These are phyloP conservation scores for Stephania japonica DNA, from an alignment of 164 flowering plant genomes.

Conservation along the genomic window DNA sequence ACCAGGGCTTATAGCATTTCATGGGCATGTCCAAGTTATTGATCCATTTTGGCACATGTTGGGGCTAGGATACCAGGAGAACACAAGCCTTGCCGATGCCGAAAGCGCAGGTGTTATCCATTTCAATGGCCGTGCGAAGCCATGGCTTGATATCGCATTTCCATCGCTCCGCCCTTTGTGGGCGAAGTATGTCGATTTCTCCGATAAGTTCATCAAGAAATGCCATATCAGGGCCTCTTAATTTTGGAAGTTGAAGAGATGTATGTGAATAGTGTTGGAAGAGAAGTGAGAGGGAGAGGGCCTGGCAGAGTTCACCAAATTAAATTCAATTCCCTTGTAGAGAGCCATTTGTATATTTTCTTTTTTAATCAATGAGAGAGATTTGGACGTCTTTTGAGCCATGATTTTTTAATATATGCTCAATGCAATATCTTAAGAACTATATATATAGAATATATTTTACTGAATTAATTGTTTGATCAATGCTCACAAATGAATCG, in stretches of 20 bases:
- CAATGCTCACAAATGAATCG: too few relatives aligned
- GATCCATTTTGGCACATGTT: slow-evolving; percentile 97
- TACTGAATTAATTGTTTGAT: not conserved
- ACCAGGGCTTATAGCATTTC: slow-evolving; percentile 92
- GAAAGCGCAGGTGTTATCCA: slow-evolving; percentile 82
- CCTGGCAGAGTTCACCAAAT: slow-evolving; percentile 2
- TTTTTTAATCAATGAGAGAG: not conserved
- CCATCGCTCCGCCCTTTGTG: slow-evolving; percentile 69
- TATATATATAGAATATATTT: too few relatives aligned
- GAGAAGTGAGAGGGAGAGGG: not conserved
- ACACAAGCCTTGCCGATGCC: slow-evolving; percentile 65
- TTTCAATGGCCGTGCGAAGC: slow-evolving; percentile 93
- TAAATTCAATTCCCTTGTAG: not conserved
- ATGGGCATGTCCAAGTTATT: slow-evolving; percentile 75
- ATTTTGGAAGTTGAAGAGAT: slow-evolving; percentile 2
- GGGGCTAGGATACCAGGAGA: slow-evolving; percentile 92
- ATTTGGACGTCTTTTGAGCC: slow-evolving; percentile 3
- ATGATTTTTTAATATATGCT: not conserved
- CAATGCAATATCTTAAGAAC: not conserved
- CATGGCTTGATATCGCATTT: slow-evolving; percentile 94
- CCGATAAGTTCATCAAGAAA: slow-evolving; percentile 65
- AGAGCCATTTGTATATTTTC: not conserved
- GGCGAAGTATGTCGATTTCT: slow-evolving; percentile 76
- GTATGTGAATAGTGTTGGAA: slow-evolving; percentile 12
- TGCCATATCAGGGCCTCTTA: slow-evolving; percentile 63